phyloP scores from a whole-genome alignment of 345 rosid genomes.

The Microcos paniculata region DNA sequence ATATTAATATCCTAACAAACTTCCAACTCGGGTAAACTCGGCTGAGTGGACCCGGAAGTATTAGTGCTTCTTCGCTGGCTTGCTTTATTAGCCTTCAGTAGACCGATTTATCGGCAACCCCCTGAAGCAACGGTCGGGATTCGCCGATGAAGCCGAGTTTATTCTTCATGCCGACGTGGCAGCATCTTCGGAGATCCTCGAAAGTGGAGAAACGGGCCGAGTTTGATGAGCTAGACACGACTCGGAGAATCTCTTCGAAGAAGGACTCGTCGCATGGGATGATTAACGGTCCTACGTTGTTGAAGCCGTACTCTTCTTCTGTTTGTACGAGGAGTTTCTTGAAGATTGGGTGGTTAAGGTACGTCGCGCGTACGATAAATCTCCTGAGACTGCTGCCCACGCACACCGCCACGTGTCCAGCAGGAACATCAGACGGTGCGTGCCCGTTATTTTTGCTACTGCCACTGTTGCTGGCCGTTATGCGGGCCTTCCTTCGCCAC shows the following conservation, averaged over 20 bases:
- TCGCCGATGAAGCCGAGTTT: conserved; percentile 33
- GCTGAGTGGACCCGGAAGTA: conserved; percentile 22
- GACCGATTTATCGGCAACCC: conserved; percentile 36
- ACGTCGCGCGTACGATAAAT: conserved; percentile 68
- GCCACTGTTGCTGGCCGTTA: conserved; percentile 23
- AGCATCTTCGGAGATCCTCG: conserved; percentile 57
- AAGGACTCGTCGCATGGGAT: conserved; percentile 81
- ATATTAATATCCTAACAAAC: not conserved
- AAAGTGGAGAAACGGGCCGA: conserved; percentile 26
- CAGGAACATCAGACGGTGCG: conserved; percentile 65
- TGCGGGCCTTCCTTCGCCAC: conserved; percentile 71
- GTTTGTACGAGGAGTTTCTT: conserved; percentile 56
- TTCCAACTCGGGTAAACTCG: conserved; percentile 17
- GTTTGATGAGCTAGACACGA: conserved; percentile 34
- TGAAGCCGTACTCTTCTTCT: conserved; percentile 91
- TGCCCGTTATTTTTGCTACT: not conserved
- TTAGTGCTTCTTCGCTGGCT: not conserved
- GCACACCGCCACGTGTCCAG: conserved; percentile 79
- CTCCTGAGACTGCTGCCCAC: conserved; percentile 58
- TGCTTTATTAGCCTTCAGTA: conserved; percentile 6
- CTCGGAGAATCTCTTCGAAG: conserved; percentile 69
- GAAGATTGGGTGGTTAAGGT: conserved; percentile 87
- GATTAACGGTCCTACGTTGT: conserved; percentile 58
- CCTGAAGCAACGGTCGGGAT: conserved; percentile 66
- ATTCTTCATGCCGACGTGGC: conserved; percentile 43